Conservation (phyloP, 1,284 basidiomycete species). For the Rhodotorula sp. region DNA sequence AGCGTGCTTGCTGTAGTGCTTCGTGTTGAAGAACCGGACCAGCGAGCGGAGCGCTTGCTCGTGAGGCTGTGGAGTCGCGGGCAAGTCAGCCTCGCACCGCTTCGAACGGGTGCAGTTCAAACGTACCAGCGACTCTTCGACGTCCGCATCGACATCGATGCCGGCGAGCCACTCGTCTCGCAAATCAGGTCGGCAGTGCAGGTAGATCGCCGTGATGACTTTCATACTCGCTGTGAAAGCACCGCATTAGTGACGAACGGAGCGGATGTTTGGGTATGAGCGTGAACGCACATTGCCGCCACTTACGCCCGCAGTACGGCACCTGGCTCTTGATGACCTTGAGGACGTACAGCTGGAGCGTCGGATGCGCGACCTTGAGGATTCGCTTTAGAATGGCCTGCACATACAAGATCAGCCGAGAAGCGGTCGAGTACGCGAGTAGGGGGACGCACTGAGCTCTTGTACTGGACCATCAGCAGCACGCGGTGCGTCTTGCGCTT, state of each 20-base stretch:
- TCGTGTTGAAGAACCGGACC: slow-evolving; percentile 79
- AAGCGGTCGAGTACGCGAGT: too few relatives aligned
- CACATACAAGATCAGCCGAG: neutral
- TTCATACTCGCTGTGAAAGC: slow-evolving; percentile 86
- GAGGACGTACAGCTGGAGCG: slow-evolving; percentile 92
- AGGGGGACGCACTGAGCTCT: slow-evolving; percentile 70
- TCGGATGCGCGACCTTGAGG: slow-evolving; percentile 86
- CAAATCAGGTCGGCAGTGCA: slow-evolving; percentile 93
- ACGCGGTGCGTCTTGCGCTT: slow-evolving; percentile 93
- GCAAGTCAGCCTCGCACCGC: too few relatives aligned
- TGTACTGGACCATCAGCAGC: slow-evolving; percentile 95
- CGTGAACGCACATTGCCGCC: slow-evolving; percentile 77
- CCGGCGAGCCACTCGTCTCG: slow-evolving; percentile 97
- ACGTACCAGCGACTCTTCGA: slow-evolving; percentile 57
- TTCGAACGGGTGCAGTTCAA: neutral
- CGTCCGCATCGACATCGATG: slow-evolving; percentile 84
- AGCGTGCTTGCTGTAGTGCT: slow-evolving; percentile 46
- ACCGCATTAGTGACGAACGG: neutral
- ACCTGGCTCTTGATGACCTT: slow-evolving; percentile 99
- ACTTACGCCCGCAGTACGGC: slow-evolving; percentile 95
- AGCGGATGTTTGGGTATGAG: neutral
- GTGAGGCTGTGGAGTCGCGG: slow-evolving; percentile 63
- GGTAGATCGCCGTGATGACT: slow-evolving; percentile 96
- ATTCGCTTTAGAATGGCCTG: slow-evolving; percentile 93
- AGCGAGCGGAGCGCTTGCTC: slow-evolving; percentile 92